Evolutionary conservation across 768 basidiomycete genomes (phyloP).

Genomic region (Tulasnella sp.): DNA sequence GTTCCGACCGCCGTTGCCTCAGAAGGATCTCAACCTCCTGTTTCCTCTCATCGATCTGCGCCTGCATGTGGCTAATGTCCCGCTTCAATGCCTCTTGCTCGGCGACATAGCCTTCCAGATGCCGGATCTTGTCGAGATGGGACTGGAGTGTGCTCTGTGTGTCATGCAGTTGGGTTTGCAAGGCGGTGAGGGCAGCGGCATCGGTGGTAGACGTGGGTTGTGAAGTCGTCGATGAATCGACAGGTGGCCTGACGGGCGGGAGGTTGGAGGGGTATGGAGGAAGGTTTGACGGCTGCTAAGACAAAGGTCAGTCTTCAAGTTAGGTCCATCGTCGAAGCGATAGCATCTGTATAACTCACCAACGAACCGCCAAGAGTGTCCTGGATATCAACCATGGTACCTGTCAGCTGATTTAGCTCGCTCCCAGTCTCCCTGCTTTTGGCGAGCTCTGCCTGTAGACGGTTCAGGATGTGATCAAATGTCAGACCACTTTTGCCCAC

Average conservation of each 20-base stretch:
- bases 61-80: slow-evolving; percentile 62
- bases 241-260: slow-evolving; percentile 49
- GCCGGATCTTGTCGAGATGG: slow-evolving; percentile 71
- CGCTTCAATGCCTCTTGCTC: slow-evolving; percentile 78
- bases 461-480: slow-evolving; percentile 83
- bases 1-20: slow-evolving; percentile 23
- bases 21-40: slow-evolving; percentile 36
- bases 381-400: slow-evolving; percentile 80
- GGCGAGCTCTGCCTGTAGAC: slow-evolving; percentile 86
- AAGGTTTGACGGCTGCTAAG: slow-evolving; percentile 43
- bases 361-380: slow-evolving; percentile 78
- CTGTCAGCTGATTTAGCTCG: slow-evolving; percentile 66
- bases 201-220: slow-evolving; percentile 19
- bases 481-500: slow-evolving; percentile 68
- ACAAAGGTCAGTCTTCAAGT: not conserved
- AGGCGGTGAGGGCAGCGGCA: slow-evolving; percentile 37
- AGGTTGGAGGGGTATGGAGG: slow-evolving; percentile 54
- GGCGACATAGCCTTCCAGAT: slow-evolving; percentile 60
- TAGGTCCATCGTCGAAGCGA: not conserved
- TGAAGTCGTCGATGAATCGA: slow-evolving; percentile 21
- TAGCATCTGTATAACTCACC: slow-evolving; percentile 37
- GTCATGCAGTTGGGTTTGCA: slow-evolving; percentile 74
- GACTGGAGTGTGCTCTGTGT: slow-evolving; percentile 66
- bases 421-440: slow-evolving; percentile 89
- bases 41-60: slow-evolving; percentile 57